Evolutionary conservation across 2,329 filamentous ascomycete species (phyloP).

Genomic region (Didymosphaeria variabile): DNA sequence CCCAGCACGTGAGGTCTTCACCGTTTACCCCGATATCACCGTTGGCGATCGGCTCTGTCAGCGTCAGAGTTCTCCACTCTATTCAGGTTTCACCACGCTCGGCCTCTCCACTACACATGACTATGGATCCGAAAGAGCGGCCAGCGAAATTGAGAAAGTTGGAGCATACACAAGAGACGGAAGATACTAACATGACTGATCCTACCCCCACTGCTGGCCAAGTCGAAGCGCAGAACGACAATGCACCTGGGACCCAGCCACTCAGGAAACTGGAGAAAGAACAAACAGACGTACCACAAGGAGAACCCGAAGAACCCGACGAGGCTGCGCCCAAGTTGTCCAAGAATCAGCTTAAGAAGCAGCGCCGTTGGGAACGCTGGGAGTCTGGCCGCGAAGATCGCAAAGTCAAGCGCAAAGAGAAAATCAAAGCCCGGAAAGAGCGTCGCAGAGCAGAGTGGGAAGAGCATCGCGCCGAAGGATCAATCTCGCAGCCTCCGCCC

Average conservation of each 20-base stretch:
- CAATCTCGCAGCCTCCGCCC: slow-evolving; percentile 27
- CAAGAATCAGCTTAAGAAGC: slow-evolving; percentile 86
- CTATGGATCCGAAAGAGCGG: slow-evolving; percentile 65
- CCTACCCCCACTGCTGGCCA: not conserved
- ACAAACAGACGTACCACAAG: not conserved
- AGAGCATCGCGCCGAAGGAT: slow-evolving; percentile 42
- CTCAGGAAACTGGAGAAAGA: not conserved
- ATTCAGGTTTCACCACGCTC: not conserved
- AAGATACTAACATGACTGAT: slow-evolving; percentile 1
- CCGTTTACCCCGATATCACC: not conserved
- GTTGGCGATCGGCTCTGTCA: not conserved
- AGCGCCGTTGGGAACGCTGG: slow-evolving; percentile 76
- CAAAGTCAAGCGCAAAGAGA: slow-evolving; percentile 67
- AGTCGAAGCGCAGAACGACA: not conserved
- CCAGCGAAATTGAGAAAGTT: slow-evolving; percentile 66
- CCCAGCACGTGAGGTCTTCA: not conserved
- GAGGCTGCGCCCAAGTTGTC: slow-evolving; percentile 63
- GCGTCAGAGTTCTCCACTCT: not conserved
- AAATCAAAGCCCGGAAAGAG: slow-evolving; percentile 62
- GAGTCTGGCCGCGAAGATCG: slow-evolving; percentile 72
- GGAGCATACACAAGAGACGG: slow-evolving; percentile 41
- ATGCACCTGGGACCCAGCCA: slow-evolving; percentile 2
- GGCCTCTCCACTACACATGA: slow-evolving; percentile 16
- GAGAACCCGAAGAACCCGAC: slow-evolving; percentile 5
- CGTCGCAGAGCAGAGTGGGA: slow-evolving; percentile 58